Conservation (phyloP, 441 rosid genomes). For the Metrosideros polymorpha region DNA sequence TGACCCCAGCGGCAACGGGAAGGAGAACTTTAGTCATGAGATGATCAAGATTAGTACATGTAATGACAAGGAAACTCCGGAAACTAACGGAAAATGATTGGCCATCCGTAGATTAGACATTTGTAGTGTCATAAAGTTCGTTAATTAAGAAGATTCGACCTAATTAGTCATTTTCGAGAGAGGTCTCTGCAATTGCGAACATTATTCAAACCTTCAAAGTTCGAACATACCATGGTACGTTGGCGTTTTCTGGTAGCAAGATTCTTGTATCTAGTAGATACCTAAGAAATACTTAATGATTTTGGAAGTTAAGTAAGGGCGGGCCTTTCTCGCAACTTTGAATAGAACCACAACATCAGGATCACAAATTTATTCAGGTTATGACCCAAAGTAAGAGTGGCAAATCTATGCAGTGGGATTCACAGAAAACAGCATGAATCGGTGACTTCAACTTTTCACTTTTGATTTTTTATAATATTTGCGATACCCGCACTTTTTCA, state of each 20-base stretch:
- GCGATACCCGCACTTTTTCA: neutral
- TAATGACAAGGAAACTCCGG: neutral
- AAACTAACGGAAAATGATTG: neutral
- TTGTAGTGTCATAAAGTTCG: neutral
- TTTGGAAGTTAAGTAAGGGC: neutral
- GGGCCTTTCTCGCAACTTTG: neutral
- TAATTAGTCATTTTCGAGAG: neutral
- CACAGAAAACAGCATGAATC: neutral
- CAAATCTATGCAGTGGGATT: neutral
- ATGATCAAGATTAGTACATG: conserved; percentile 7
- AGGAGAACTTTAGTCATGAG: conserved; percentile 19
- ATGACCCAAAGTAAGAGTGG: neutral
- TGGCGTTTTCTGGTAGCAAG: neutral
- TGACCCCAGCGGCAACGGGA: neutral
- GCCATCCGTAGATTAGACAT: neutral
- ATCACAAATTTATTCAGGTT: neutral
- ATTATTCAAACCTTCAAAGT: neutral
- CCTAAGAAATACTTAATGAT: neutral
- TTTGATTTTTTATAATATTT: neutral
- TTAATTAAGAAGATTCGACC: neutral
- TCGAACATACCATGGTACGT: neutral
- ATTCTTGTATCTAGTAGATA: neutral
- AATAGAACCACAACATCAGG: neutral
- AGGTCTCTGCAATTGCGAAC: neutral
- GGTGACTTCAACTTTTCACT: neutral